Percentiles rank a stretch among this genome's conserved stretches.
Conservation (phyloP, 2,329 filamentous ascomycete species). For the Botrytis elliptica region DNA sequence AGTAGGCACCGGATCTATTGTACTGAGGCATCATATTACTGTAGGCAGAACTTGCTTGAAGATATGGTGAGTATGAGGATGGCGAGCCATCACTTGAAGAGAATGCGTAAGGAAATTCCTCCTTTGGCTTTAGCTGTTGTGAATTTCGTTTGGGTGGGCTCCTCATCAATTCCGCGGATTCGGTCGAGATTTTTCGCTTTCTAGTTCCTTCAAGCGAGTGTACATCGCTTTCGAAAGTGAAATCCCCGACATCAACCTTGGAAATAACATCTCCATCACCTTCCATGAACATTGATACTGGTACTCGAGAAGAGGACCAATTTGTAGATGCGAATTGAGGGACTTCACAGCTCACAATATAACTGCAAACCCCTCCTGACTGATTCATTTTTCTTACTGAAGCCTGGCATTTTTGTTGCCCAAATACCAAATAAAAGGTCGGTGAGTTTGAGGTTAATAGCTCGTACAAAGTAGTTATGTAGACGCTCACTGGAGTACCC, state of each 20-base stretch:
- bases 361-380: conserved; percentile 63
- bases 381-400: conserved; percentile 61
- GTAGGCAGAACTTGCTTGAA: conserved; percentile 50
- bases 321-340: conserved; percentile 62
- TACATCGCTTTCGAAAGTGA: conserved; percentile 53
- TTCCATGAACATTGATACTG: conserved; percentile 60
- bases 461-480: conserved; percentile 74
- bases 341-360: conserved; percentile 69
- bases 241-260: conserved; percentile 57
- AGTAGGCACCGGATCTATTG: conserved; percentile 39
- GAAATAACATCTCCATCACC: conserved; percentile 51
- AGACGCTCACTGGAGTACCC: conserved; percentile 70
- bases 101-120: conserved; percentile 55
- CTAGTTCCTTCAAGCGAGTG: conserved; percentile 45
- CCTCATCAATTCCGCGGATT: conserved; percentile 47
- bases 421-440: conserved; percentile 70
- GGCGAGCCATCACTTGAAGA: conserved; percentile 45
- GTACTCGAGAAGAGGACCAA: conserved; percentile 54
- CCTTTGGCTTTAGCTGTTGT: conserved; percentile 48
- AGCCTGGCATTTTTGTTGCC: conserved; percentile 69
- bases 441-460: conserved; percentile 58
- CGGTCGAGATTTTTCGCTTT: conserved; percentile 57
- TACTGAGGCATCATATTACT: conserved; percentile 40
- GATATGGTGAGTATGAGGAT: conserved; percentile 50
- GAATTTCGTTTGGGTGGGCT: conserved; percentile 49